Evolutionary conservation across 768 basidiomycete genomes (phyloP), one percentile per base, ranked within the genome.

Genomic region (Paxillus ammoniavirescens): DNA sequence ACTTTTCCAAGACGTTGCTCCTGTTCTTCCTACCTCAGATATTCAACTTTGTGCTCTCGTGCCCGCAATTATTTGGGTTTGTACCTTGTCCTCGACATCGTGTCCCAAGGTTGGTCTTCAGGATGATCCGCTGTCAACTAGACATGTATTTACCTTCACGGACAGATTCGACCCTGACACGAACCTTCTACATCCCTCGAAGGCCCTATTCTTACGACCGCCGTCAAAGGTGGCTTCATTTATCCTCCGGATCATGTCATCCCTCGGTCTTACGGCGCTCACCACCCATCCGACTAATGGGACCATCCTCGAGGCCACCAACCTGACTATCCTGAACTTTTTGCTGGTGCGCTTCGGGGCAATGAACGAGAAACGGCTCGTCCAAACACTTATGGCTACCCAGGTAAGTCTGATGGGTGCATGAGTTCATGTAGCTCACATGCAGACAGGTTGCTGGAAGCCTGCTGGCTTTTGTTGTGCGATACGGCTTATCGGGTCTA

Each of bases 21-120:
- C 75, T 98, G 23, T 98, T 99, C 78, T 98, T 98, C 75, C 80
- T 99, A 45, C 97, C 97, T 4, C 97, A 99, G 68, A 89, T 97
- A 57, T 94, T 98, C 83, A 99, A 99, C 70, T 99, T 99, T 66
- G 50, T 98, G 47, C 76, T 98, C 37, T 96, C 93, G 12, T 91
- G 88, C 61, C 97, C 97, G 10, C 97, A 99, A 66, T 74, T 99
- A 2, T 98, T 98, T 65, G 91, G 92, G 1, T 72, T 99, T 15
- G 91, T 99, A 13, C 87, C 90, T 0, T 98, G 95, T 67, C 97
- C 97, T 5, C 77, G 97, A 46, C 97, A 99, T 72, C 83, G 97
- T 48, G 80, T 99, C 17, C 97, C 97, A 50, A 82, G 83, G 91
- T 94, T 64, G 60, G 82, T 65, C 26, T 65, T 40, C 17, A 8